Percentiles rank a stretch among this genome's conserved stretches.
Conservation (phyloP, 495 filamentous ascomycete genomes). For the Penicillium soppii region DNA sequence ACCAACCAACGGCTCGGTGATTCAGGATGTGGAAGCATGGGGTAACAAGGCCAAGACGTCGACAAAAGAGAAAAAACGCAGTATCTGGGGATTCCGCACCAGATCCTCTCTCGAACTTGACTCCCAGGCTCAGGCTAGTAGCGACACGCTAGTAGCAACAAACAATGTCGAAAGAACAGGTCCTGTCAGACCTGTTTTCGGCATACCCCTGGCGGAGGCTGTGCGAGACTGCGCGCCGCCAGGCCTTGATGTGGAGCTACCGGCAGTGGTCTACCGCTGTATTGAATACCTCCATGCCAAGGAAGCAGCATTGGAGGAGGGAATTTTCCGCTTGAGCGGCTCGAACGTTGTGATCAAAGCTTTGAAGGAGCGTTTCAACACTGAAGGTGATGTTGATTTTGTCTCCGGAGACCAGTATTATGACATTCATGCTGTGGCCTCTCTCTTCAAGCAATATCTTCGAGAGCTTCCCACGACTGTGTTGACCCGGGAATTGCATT, state of each 20-base stretch:
- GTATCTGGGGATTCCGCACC: slow-evolving; percentile 89
- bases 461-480: slow-evolving; percentile 89
- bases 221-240: slow-evolving; percentile 74
- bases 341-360: slow-evolving; percentile 92
- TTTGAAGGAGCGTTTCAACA: slow-evolving; percentile 88
- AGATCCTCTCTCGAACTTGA: slow-evolving; percentile 61
- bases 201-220: slow-evolving; percentile 81
- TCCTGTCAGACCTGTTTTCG: slow-evolving; percentile 74
- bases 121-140: slow-evolving; percentile 33
- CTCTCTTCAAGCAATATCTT: slow-evolving; percentile 89
- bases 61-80: slow-evolving; percentile 81
- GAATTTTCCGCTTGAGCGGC: slow-evolving; percentile 93
- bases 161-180: slow-evolving; percentile 52
- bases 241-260: slow-evolving; percentile 70
- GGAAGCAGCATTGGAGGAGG: slow-evolving; percentile 82
- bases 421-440: slow-evolving; percentile 95
- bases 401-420: slow-evolving; percentile 80
- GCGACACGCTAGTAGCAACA: slow-evolving; percentile 38
- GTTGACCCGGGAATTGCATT: slow-evolving; percentile 83
- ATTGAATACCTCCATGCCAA: slow-evolving; percentile 89
- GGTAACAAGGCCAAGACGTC: slow-evolving; percentile 67
- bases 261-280: slow-evolving; percentile 95
- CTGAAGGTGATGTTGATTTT: slow-evolving; percentile 89
- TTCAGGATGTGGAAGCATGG: slow-evolving; percentile 85
- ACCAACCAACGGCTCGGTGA: slow-evolving; percentile 81